These are phyloP conservation scores for Diaporthe helianthi DNA, from an alignment of 2,329 filamentous ascomycete genomes.

Conservation along the genomic window DNA sequence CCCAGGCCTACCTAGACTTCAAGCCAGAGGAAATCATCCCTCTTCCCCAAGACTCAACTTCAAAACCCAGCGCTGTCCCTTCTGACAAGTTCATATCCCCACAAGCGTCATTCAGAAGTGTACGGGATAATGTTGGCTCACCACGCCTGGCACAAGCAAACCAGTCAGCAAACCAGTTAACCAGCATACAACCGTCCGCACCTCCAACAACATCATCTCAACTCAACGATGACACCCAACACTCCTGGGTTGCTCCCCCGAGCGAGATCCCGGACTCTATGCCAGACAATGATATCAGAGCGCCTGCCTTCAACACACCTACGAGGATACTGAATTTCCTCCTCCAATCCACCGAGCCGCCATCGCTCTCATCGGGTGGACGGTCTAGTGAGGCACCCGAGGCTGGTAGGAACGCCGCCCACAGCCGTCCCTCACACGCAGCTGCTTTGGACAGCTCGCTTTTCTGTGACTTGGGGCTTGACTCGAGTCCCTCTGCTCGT, in stretches of 20 bases:
- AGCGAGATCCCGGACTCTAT: constrained; percentile 65
- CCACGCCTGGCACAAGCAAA: constrained; percentile 34
- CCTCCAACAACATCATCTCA: not conserved
- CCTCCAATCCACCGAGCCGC: constrained; percentile 47
- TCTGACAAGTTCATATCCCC: constrained; percentile 36
- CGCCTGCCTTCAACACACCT: constrained; percentile 52
- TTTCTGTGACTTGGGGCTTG: not conserved
- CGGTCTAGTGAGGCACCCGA: not conserved
- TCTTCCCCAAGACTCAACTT: constrained; percentile 1
- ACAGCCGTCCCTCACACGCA: not conserved
- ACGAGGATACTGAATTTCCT: constrained; percentile 58
- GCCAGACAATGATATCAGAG: constrained; percentile 45
- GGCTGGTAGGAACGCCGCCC: not conserved
- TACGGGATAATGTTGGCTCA: constrained; percentile 41
- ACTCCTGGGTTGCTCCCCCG: constrained; percentile 52
- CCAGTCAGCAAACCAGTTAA: not conserved
- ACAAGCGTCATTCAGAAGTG: constrained; percentile 43
- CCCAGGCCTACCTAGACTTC: constrained; percentile 59
- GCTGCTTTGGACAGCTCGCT: not conserved
- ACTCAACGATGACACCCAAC: constrained; percentile 38
- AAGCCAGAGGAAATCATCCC: constrained; percentile 40
- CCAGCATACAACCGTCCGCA: not conserved
- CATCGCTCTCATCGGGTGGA: constrained; percentile 37
- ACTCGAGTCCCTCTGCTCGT: not conserved
- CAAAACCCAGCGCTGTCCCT: not conserved